Base-by-base conservation (phyloP, 1,139 yeast species). In the Sugiyamaella sp. region DNA sequence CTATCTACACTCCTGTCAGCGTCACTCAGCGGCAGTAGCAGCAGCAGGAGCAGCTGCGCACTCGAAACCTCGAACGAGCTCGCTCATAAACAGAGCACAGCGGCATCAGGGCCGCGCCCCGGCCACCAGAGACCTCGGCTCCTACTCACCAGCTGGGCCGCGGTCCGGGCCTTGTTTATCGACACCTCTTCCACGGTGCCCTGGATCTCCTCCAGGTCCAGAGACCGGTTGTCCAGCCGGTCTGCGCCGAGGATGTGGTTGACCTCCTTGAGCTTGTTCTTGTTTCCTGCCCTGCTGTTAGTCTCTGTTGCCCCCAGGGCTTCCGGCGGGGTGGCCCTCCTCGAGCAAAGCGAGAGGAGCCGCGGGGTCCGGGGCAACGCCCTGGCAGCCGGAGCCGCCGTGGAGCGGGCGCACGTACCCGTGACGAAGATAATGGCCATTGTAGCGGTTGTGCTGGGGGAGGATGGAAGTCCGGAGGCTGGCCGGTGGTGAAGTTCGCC, bases 151-250 rank as follows among this genome's bases (percentile, higher is more conserved):
- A 77, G 64, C 12, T 71, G 68, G 2, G 96, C 93, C 1, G 99
- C 99, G 37, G 82, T 75, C 60, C 75, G 71, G 52, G 96, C 91
- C 71, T 95, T 95, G 65, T 85, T 89, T 47, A 75, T 78, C 0
- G 97, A 87, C 33, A 95, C 93, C 55, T 87, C 86, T 48, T 85
- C 86, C 50, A 90, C 80, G 17, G 93, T 74, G 29, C 97, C 99
- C 74, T 95, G 99, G 48, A 93, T 72, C 72, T 95, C 99, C 54
- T 85, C 95, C 29, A 93, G 75, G 66, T 93, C 98, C 37, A 93
- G 70, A 17, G 84, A 76, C 60, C 80, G 71, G 68, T 86, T 89
- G 17, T 58, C 62, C 42, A 73, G 62, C 29, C 71, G 70, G 65
- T 72, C 82, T 14, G 78, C 76, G 4, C 89, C 89, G 22, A 93